Percentiles rank a stretch among this genome's conserved stretches.
phyloP scores from a whole-genome alignment of 2,329 filamentous ascomycete species.

The Ophiostoma himal-ulmi region DNA sequence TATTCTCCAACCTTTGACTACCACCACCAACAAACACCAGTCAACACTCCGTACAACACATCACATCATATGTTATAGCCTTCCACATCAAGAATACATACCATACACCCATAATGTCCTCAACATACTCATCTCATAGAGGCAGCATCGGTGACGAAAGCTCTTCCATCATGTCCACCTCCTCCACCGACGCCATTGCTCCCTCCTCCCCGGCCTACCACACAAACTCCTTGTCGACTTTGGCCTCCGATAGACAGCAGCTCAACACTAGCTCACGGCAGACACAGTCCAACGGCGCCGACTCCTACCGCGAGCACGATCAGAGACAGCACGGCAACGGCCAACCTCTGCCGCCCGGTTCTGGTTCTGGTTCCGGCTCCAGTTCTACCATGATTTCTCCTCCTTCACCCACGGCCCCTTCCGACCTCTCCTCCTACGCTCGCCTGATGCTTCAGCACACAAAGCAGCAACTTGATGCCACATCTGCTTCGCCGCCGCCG shows the following conservation, averaged over 20 bases:
- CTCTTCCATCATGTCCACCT: not conserved
- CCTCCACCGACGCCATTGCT: not conserved
- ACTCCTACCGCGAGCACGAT: not conserved
- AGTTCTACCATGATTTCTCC: not conserved
- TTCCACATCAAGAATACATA: not conserved
- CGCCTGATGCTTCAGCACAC: constrained; percentile 60
- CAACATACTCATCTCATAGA: not conserved
- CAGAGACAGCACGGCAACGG: constrained; percentile 11
- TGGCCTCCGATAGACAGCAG: not conserved
- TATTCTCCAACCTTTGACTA: not conserved
- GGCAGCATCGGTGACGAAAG: not conserved
- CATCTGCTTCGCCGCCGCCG: constrained; percentile 40
- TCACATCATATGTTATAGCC: not conserved
- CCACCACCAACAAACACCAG: not conserved
- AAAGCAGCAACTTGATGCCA: constrained; percentile 58
- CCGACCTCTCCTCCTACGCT: constrained; percentile 42
- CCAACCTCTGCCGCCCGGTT: constrained; percentile 10
- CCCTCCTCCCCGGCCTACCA: not conserved
- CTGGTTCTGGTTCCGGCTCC: not conserved
- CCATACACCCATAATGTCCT: constrained; percentile 1
- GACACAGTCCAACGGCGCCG: not conserved
- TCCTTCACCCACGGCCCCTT: constrained; percentile 27
- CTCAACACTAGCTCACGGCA: not conserved
- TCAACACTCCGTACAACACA: not conserved
- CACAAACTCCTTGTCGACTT: not conserved